A percentile compares a stretch with the other conserved stretches of the same genome.
phyloP scores from a whole-genome alignment of 371 early-diverging fungal genomes.

The Mortierella polycephala region DNA sequence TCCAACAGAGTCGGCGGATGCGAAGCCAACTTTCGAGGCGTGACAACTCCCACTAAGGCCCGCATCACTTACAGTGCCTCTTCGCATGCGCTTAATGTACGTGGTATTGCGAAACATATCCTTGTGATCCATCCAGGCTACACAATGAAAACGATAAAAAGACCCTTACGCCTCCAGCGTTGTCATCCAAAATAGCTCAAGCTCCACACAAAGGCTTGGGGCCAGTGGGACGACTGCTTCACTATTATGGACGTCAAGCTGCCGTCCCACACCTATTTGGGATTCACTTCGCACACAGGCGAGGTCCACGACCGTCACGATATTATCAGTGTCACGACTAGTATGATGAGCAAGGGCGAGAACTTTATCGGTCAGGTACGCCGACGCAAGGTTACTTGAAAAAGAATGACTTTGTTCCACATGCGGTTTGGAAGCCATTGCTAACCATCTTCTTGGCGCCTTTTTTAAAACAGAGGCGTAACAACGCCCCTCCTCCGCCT shows the following conservation, averaged over 20 bases:
- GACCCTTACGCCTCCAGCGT: no score
- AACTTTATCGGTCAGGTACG: conserved; percentile 22
- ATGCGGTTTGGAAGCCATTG: background rate
- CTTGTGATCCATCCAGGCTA: background rate
- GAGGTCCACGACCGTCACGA: conserved; percentile 91
- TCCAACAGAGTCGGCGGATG: no score
- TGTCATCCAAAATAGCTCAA: conserved; percentile 54
- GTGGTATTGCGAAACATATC: background rate
- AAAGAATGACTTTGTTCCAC: background rate
- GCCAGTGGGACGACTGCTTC: conserved; percentile 88
- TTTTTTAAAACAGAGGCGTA: conserved; percentile 3
- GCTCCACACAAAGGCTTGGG: conserved; percentile 72
- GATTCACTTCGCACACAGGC: conserved; percentile 93
- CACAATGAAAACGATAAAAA: no score
- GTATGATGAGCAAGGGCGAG: conserved; percentile 55
- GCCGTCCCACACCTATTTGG: conserved; percentile 82
- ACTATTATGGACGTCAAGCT: conserved; percentile 74
- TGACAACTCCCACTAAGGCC: conserved; percentile 73
- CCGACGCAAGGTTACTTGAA: background rate
- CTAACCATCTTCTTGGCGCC: no score
- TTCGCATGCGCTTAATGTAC: conserved; percentile 70
- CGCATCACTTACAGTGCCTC: conserved; percentile 80
- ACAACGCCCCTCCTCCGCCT: conserved; percentile 31
- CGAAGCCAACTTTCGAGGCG: conserved; percentile 72
- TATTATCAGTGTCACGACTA: conserved; percentile 72